Evolutionary conservation across 345 rosid species (phyloP), one percentile per base, ranked within the genome.

Genomic region (Aquilaria sinensis): DNA sequence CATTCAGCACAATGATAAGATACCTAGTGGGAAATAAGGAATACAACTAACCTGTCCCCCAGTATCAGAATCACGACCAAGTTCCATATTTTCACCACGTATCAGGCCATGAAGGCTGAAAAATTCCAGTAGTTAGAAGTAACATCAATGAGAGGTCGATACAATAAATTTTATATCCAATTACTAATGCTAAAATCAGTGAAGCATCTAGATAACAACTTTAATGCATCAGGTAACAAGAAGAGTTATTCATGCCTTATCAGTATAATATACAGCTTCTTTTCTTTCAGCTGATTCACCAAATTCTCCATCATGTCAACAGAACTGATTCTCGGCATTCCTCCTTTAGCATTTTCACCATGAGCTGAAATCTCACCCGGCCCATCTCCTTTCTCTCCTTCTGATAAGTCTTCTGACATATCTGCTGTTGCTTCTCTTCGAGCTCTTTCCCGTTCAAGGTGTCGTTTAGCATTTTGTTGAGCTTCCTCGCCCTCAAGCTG

Each of bases 91-190:
- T 77, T 86, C 96, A 56, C 96, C 90, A 58, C 90, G 87, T 70
- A 89, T 81, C 32, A 89, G 83, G 73, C 96, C 96, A 80, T 89
- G 96, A 81, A 89, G 84, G 79, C 96, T 89, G 90, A 89, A 89
- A 16, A 16, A 16, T 16, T 16, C 23, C 23, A 16, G 23, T 16
- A 16, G 23, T 16, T 16, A 16, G 0, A 16, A 16, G 23, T 16
- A 16, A 16, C 23, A 16, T 16, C 23, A 16, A 16, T 16, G 23
- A 16, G 23, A 16, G 23, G 23, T 16, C 0, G 23, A 16, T 16
- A 16, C 23, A 16, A 16, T 16, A 16, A 16, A 16, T 16, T 16
- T 16, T 16, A 16, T 16, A 16, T 16, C 23, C 23, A 16, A 16
- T 16, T 16, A 16, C 23, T 16, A 16, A 16, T 16, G 23, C 23